These are phyloP conservation scores for Colletotrichum spinosum DNA, from an alignment of 2,329 filamentous ascomycete species.

Conservation along the genomic window DNA sequence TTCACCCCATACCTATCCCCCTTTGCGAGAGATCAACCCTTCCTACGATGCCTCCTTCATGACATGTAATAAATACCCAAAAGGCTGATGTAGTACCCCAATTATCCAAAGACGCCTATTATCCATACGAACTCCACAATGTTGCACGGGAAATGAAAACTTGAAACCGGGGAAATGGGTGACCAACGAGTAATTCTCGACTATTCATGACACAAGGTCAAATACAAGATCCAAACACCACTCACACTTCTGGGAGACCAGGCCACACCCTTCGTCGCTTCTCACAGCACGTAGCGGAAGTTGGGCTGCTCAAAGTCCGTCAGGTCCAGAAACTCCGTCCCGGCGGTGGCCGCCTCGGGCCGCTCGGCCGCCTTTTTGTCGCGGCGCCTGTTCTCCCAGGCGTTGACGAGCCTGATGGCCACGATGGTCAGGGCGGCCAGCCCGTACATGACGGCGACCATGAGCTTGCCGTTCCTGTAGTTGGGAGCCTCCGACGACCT, in stretches of 20 bases:
- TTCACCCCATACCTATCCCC: too few species aligned
- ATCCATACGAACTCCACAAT: too few species aligned
- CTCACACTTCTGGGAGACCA: neutral
- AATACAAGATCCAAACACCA: neutral
- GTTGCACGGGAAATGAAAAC: too few species aligned
- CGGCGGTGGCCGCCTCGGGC: slow-evolving; percentile 14
- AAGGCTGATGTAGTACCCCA: too few species aligned
- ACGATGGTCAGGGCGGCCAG: slow-evolving; percentile 35
- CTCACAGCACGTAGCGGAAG: slow-evolving; percentile 42
- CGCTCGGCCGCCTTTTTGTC: slow-evolving; percentile 42
- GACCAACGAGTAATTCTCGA: too few species aligned
- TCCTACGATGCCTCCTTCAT: too few species aligned
- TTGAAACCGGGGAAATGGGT: too few species aligned
- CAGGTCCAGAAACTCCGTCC: slow-evolving; percentile 41
- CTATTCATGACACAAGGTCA: neutral
- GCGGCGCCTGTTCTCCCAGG: slow-evolving; percentile 41
- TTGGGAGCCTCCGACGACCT: slow-evolving; percentile 39
- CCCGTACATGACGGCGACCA: slow-evolving; percentile 42
- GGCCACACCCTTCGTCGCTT: neutral
- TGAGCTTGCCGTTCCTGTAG: slow-evolving; percentile 42
- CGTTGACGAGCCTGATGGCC: slow-evolving; percentile 39
- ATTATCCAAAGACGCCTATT: too few species aligned
- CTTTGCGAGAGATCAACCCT: too few species aligned
- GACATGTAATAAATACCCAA: too few species aligned
- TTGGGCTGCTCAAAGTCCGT: slow-evolving; percentile 41